Evolutionary conservation across 805 yeast species (phyloP).

Genomic region (Metschnikowia proteae): DNA sequence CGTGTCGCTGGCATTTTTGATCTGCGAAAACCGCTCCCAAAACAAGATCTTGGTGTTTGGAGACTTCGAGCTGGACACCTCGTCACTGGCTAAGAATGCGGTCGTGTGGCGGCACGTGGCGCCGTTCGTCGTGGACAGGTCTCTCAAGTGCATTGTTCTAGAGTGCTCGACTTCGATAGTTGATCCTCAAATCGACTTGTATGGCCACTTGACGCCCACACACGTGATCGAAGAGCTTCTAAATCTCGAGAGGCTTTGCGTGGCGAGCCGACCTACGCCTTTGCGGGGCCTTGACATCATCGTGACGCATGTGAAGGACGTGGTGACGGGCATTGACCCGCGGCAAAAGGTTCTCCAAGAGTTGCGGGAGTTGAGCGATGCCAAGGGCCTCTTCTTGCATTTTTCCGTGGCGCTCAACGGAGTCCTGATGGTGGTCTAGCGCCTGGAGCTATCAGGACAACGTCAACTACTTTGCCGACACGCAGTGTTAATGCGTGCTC

Average conservation of each 20-base stretch:
- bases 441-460: too few relatives aligned
- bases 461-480: background rate
- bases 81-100: slow-evolving; percentile 37
- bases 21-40: slow-evolving; percentile 34
- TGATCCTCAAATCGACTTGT: slow-evolving; percentile 45
- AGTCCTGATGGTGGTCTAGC: slow-evolving; percentile 32
- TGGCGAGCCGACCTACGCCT: slow-evolving; percentile 5
- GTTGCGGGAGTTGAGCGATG: slow-evolving; percentile 38
- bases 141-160: slow-evolving; percentile 56
- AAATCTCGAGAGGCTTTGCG: slow-evolving; percentile 17
- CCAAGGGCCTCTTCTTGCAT: slow-evolving; percentile 37
- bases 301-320: slow-evolving; percentile 42
- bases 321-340: slow-evolving; percentile 45
- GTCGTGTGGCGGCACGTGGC: slow-evolving; percentile 58
- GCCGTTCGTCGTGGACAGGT: slow-evolving; percentile 35
- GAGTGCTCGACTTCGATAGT: slow-evolving; percentile 65
- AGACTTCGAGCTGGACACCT: slow-evolving; percentile 70
- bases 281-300: slow-evolving; percentile 45
- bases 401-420: slow-evolving; percentile 59
- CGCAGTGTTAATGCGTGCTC: background rate
- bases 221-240: slow-evolving; percentile 56
- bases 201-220: slow-evolving; percentile 78
- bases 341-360: slow-evolving; percentile 49
- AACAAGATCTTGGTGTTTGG: slow-evolving; percentile 65
- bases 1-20: slow-evolving; percentile 58